Evolutionary conservation across 345 rosid species (phyloP).

Genomic region (Kandelia obovata): DNA sequence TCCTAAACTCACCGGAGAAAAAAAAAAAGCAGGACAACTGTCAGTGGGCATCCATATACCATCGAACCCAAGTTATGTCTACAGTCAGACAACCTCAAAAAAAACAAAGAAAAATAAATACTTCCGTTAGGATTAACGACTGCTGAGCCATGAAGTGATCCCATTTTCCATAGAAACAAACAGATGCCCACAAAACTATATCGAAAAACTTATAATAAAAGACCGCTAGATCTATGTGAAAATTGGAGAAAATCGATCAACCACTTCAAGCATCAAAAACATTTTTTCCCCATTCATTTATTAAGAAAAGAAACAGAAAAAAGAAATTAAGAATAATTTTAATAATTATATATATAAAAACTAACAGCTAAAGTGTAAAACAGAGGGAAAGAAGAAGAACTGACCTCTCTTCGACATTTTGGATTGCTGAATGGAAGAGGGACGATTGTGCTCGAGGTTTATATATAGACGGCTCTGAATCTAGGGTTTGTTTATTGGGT

Average conservation of each 20-base stretch:
- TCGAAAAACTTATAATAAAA: too few species aligned
- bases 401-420: slow-evolving; percentile 96
- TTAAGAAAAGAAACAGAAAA: neutral
- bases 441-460: neutral
- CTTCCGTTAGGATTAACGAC: neutral
- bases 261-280: too few species aligned
- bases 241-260: too few species aligned
- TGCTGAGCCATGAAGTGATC: neutral
- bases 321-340: neutral
- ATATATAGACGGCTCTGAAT: neutral
- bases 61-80: neutral
- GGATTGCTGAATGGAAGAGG: slow-evolving; percentile 28
- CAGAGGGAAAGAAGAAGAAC: neutral
- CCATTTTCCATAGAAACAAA: neutral
- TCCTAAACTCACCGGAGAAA: slow-evolving; percentile 37
- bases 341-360: neutral
- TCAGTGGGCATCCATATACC: neutral
- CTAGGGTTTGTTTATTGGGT: slow-evolving; percentile 25
- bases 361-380: neutral
- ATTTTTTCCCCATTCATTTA: too few species aligned
- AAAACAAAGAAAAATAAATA: neutral
- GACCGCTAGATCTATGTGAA: too few species aligned
- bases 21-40: neutral
- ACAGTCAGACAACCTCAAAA: neutral
- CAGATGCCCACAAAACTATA: too few species aligned